Evolutionary conservation across 352 stramenopile species (phyloP).

Genomic region (Peronosclerospora sorghi): DNA sequence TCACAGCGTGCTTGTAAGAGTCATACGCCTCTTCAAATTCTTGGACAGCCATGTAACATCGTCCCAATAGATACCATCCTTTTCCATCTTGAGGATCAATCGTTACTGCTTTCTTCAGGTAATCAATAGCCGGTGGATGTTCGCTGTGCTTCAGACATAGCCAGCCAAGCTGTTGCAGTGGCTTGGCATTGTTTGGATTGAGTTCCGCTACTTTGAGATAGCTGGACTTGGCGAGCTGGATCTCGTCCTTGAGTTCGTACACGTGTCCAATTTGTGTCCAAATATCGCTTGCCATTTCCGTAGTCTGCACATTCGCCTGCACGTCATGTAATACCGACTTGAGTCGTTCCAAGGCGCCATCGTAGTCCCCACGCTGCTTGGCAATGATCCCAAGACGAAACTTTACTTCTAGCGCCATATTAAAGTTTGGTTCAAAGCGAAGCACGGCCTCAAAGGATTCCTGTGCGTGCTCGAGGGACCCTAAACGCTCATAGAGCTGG

Average conservation of each 20-base stretch:
- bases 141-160: conserved; percentile 79
- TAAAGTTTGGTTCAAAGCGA: conserved; percentile 79
- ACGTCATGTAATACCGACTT: conserved; percentile 77
- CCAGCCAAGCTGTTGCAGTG: conserved; percentile 75
- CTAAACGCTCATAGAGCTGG: conserved; percentile 76
- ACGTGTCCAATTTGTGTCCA: conserved; percentile 83
- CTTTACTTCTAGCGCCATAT: conserved; percentile 82
- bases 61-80: conserved; percentile 83
- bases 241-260: conserved; percentile 81
- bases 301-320: conserved; percentile 70
- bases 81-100: conserved; percentile 79
- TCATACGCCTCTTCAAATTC: conserved; percentile 86
- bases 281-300: conserved; percentile 79
- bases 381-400: conserved; percentile 80
- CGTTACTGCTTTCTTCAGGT: conserved; percentile 70
- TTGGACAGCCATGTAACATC: conserved; percentile 87
- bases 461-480: conserved; percentile 74
- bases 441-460: conserved; percentile 80
- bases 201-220: conserved; percentile 79
- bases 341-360: conserved; percentile 67
- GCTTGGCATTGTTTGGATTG: conserved; percentile 78
- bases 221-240: conserved; percentile 74
- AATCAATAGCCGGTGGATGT: conserved; percentile 74
- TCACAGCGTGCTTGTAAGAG: conserved; percentile 85
- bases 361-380: conserved; percentile 74